Evolutionary conservation across 805 yeast species (phyloP), one percentile per base, ranked within the genome.

Genomic region (Candida schatavii): DNA sequence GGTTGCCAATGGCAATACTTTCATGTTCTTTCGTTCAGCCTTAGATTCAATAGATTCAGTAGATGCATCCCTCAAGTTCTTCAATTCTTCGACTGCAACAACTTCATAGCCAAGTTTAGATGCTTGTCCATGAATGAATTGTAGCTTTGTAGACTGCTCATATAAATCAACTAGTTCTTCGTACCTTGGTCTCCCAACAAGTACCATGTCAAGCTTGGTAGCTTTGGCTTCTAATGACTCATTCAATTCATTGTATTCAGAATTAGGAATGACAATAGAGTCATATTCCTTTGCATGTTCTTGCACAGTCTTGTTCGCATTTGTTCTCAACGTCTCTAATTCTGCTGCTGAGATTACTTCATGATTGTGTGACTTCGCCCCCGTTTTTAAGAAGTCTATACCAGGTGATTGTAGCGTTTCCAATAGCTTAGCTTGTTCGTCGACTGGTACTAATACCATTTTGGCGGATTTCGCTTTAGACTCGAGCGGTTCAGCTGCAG

Each of bases 391-490:
- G 19, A 55, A 49, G 4, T 53, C 52, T 4, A 60, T 22, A 2
- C 50, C 47, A 2, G 64, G 64, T 7, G 47, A 43, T 4, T 49
- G 53, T 10, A 54, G 27, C 3, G 19, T 23, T n/a, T 33, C 17
- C 2, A 19, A 3, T n/a, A 41, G n/a, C 5, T n/a, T 31, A 4
- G 38, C n/a, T 29, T 41, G 42, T 10, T 33, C 37, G 7, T 17
- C 23, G 7, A 18, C 13, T 19, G 41, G 33, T 9, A 38, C 10
- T n/a, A 40, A 11, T 10, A 40, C 29, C 19, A 21, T 40, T 22
- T 37, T 23, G 6, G n/a, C 29, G 4, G 38, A 13, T 17, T 37
- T 32, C 2, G 39, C 44, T 23, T 40, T 44, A 3, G 6, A n/a
- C 22, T 39, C 38, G 15, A 34, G 38, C 3, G 41, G 10, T 23